Base-by-base conservation (phyloP, 805 yeast species). In the Candida insectorum region DNA sequence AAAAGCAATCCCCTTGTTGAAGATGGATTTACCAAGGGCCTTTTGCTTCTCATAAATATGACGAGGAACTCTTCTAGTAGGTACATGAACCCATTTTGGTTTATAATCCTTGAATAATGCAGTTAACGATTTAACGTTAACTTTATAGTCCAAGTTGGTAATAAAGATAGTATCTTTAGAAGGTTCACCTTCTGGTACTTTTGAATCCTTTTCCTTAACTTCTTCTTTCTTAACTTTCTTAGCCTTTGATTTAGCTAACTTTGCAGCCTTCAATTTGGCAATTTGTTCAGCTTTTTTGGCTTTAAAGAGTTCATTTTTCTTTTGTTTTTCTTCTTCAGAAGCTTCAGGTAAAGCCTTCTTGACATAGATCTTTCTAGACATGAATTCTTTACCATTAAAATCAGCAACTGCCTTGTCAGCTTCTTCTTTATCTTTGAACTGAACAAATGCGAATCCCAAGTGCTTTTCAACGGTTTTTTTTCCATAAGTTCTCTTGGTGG, bases 1-100 rank as follows among this genome's bases (percentile, higher is more conserved):
- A 51, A 81, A 76, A 4, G 82, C 85, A 55, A 75, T 76, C 26
- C 88, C 88, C 51, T 74, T 75, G 49, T 75, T 76, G 49, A 62
- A 70, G 35, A 75, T 60, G 13, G 40, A 59, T 60, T 40, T 70
- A 30, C 75, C 73, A 37, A 62, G 59, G 23, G 60, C 67, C 48
- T 64, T 65, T 36, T 72, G 59, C 43, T 62, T 64, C 48, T 63
- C 61, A 41, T 69, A 58, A 16, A 75, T 47, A 33, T 56, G 58
- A 31, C 49, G 55, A 12, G 80, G 74, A 13, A 76, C 56, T 25
- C 58, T 63, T 44, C 71, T 68, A 30, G 65, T 57, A 36, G 87
- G 86, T 16, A 81, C 75, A 37, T 74, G 74, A 31, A 77, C 71
- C 76, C 77, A 74, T 35, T 60, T 60, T 9, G 84, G 80, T 28